Conservation (phyloP, 106 monocot species). For the Dendrobium nobile region DNA sequence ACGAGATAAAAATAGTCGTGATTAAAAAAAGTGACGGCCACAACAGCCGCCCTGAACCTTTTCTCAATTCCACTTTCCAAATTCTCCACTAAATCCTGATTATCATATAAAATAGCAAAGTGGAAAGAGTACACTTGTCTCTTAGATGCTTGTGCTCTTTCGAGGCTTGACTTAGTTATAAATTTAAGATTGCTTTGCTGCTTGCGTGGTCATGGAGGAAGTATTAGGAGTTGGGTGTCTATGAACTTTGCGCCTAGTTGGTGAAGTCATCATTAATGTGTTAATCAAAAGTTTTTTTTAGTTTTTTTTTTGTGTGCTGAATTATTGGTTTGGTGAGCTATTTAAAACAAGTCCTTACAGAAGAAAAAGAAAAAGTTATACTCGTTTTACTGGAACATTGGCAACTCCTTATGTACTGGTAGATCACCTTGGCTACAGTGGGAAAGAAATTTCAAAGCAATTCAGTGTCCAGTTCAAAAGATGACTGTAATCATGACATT, state of each 20-base stretch:
- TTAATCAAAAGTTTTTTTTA: not conserved
- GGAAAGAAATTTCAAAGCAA: too few species aligned
- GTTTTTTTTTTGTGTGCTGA: not conserved
- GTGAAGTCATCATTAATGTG: not conserved
- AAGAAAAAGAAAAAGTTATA: too few species aligned
- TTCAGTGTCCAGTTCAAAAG: too few species aligned
- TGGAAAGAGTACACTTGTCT: not conserved
- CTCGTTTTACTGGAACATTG: too few species aligned
- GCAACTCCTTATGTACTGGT: too few species aligned
- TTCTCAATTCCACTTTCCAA: not conserved
- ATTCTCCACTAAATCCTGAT: not conserved
- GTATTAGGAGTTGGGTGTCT: not conserved
- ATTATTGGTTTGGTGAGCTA: not conserved
- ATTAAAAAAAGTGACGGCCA: too few species aligned
- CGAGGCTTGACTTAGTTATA: not conserved
- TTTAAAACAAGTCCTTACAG: too few species aligned
- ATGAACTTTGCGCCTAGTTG: not conserved
- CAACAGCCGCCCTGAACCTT: not conserved
- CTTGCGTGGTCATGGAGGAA: not conserved
- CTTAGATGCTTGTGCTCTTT: not conserved
- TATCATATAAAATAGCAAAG: not conserved
- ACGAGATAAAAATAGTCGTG: too few species aligned
- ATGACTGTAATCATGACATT: too few species aligned
- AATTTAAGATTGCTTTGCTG: not conserved
- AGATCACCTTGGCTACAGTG: too few species aligned